phyloP scores from a whole-genome alignment of 345 rosid species.

The Chamaenerion angustifolium region DNA sequence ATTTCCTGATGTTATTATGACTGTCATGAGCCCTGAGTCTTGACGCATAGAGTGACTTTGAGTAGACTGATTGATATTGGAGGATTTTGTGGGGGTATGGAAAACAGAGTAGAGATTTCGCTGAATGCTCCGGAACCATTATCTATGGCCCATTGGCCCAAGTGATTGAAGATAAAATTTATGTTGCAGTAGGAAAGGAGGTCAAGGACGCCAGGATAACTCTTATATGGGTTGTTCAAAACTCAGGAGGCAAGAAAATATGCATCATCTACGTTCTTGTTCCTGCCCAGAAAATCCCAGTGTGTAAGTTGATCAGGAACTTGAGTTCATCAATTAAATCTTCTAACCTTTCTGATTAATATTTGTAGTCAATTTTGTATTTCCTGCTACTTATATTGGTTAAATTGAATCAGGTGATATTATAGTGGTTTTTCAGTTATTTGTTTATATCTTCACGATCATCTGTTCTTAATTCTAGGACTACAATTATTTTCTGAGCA shows the following conservation, averaged over 20 bases:
- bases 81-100: constrained; percentile 19
- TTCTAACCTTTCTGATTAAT: neutral
- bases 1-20: neutral
- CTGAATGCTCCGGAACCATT: constrained; percentile 24
- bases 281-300: constrained; percentile 50
- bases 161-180: constrained; percentile 45
- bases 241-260: constrained; percentile 41
- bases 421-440: no score
- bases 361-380: no score
- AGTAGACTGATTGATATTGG: constrained; percentile 16
- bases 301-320: constrained; percentile 28
- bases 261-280: constrained; percentile 62
- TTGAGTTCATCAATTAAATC: neutral
- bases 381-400: no score
- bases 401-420: no score
- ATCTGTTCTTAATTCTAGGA: no score
- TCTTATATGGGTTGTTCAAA: constrained; percentile 52
- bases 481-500: no score
- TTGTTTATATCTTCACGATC: no score
- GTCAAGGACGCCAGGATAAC: constrained; percentile 34
- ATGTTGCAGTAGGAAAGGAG: constrained; percentile 52
- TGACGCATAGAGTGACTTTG: no score
- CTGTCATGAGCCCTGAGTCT: constrained; percentile 1
- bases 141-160: constrained; percentile 26
- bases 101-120: constrained; percentile 18